Base-by-base conservation (phyloP, 441 rosid genomes). In the Rhodomyrtus psidioides region DNA sequence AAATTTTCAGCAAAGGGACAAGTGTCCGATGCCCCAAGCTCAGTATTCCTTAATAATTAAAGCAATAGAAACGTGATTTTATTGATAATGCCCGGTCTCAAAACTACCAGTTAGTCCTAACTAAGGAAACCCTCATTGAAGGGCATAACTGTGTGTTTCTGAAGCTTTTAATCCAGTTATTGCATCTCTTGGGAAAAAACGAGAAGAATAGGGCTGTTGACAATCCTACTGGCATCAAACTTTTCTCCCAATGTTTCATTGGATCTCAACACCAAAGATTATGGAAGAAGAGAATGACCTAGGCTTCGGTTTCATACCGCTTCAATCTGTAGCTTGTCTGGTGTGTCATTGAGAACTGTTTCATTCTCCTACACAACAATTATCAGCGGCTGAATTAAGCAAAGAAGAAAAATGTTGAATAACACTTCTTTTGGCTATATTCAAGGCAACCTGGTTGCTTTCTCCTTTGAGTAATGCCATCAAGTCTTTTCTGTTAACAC, bases 281-380 rank as follows among this genome's bases (percentile, higher is more conserved):
- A 30, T 46, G 9, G 83, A 55, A 34, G n/a, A 82, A 75, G 62
- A 83, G n/a, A 14, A 57, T 53, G 75, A 28, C 30, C 51, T 46
- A 55, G 83, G 19, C 70, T 74, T 56, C 70, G 27, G 44, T 58
- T 55, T 24, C 91, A 28, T 91, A 94, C 94, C 92, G 84, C 90
- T 82, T 93, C 89, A 76, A 94, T 93, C 90, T 93, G 92, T 76
- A 93, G 89, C 87, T 90, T 90, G 75, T 94, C 94, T 26, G 95
- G 93, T 46, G 93, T 90, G 85, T 89, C 91, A 54, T 84, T 83
- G 16, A 93, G 92, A 88, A 93, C 93, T 55, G 95, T 94, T 83
- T 88, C 94, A 86, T 94, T 94, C 89, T 93, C 94, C 92, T 91
- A 94, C 87, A 94, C 94, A 24, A 91, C 86, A 65, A 94, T 91